Evolutionary conservation across 2,329 filamentous ascomycete genomes (phyloP), one percentile per base, ranked within the genome.

Genomic region (Gremmenia infestans): DNA sequence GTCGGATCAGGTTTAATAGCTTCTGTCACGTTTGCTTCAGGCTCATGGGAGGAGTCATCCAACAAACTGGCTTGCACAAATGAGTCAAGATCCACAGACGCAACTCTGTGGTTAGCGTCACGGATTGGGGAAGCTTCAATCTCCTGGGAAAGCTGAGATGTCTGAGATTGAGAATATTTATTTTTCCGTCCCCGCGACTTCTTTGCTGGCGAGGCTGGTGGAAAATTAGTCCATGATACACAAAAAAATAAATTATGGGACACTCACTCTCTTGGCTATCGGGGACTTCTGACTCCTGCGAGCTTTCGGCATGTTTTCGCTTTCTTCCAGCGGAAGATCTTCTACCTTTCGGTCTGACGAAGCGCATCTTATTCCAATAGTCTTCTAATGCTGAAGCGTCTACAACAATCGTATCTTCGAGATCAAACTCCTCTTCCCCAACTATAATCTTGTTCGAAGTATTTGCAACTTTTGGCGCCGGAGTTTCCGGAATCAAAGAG

Each of bases 401-500:
- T 3, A 66, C 64, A 47, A 63, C 39, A 43, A 68, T 64, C 2
- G 63, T 64, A 36, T 62, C 55, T 12, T 56, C 49, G 4, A 48
- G 32, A 49, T 61, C 54, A 39, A 59, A 45, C 9, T 60, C 53
- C 46, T 62, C 48, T n/a, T 49, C 60, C 11, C 58, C 51, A 11
- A 55, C 52, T 22, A 56, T 43, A 17, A 46, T 32, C 19, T 42
- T 55, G 19, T 35, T 5, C 7, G 12, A 25, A 23, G 46, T 5
- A 42, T 25, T 22, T 6, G 7, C 12, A 11, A 15, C 23, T 46
- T 56, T 42, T 48, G 54, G 8, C 50, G 22, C 63, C 36, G 65
- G 66, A 11, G 66, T 69, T 48, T 68, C 65, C 12, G 65, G 66
- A 28, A 67, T 62, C 12, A 64, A 28, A 1, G 63, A 66, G 25